Evolutionary conservation across 2,329 filamentous ascomycete species (phyloP), one percentile per base, ranked within the genome.

Genomic region (Penicillium sclerotiorum): DNA sequence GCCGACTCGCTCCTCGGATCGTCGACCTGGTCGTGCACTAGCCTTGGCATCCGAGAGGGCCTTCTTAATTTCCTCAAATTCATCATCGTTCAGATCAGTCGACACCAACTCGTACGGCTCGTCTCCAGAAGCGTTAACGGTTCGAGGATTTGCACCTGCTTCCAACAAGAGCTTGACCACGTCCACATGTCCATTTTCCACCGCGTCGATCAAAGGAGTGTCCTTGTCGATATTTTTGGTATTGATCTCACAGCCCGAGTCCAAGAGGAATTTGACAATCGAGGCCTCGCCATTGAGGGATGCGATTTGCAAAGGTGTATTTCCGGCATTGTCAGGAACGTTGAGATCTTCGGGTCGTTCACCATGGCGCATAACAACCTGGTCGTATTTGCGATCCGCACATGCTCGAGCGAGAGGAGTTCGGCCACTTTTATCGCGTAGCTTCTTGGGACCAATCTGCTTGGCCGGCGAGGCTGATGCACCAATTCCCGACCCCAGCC

Each of bases 221-320:
- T 99, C 94, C 63, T 90, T 90, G 61, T 91, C 87, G 49, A 83
- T 82, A 49, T 85, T 85, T 62, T 90, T 86, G 42, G 80, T 93
- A 63, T 96, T 89, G 38, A 94, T 80, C 47, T 89, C 87, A 71
- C 92, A 96, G 27, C 90, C 89, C 55, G 90, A 86, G 8, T 89
- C 83, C 54, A 99, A 85, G 32, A 99, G 76, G 45, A 95, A 87
- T 66, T 89, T 86, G 32, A 97, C 94, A 49, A 97, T 92, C 47
- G 94, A 84, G 25, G 86, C 86, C 68, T 87, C 89, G 6, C 94
- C 94, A 64, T 94, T 88, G 50, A 99, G 80, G 25, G 92, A 86
- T 27, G 94, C 93, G 58, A 96, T 94, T 70, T 99, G 94, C 27
- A 99, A 78, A 20, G 94, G 94, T 1, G 93, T 95, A 64, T 97